These are phyloP conservation scores for Ilex asprella DNA, from an alignment of 257 asterid genomes.

Conservation along the genomic window DNA sequence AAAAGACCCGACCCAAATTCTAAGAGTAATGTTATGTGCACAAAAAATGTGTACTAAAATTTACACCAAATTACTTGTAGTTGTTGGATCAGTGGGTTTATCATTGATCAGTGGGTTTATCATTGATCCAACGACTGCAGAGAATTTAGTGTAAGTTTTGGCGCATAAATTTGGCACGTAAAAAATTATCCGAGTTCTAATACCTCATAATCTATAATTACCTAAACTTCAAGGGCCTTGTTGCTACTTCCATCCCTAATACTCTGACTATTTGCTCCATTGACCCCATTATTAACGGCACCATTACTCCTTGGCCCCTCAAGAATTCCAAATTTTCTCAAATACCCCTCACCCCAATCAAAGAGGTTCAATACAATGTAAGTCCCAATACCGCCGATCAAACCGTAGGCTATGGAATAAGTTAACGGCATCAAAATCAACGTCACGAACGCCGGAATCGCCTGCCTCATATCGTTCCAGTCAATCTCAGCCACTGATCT, in stretches of 20 bases:
- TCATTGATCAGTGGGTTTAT: no score
- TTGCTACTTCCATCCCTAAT: constrained; percentile 7
- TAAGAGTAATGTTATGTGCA: no score
- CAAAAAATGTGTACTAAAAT: no score
- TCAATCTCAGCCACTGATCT: constrained; percentile 83
- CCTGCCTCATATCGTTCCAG: constrained; percentile 90
- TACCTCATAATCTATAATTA: not conserved
- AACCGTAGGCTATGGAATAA: constrained; percentile 83
- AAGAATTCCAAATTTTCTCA: constrained; percentile 28
- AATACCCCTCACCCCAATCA: constrained; percentile 51
- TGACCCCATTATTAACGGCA: constrained; percentile 15
- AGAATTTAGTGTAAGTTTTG: no score
- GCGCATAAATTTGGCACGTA: no score
- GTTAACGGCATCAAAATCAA: constrained; percentile 82
- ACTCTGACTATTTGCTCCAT: not conserved
- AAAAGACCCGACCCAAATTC: no score
- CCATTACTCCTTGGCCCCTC: constrained; percentile 8
- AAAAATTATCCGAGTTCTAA: no score
- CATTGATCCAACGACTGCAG: no score
- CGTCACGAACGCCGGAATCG: constrained; percentile 90
- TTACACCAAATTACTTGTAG: no score
- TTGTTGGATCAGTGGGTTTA: no score
- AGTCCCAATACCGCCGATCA: constrained; percentile 85
- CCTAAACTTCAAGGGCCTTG: not conserved
- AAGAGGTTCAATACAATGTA: constrained; percentile 55